Base-by-base conservation (phyloP, 2,329 filamentous ascomycete genomes). In the Gnomoniopsis smithogilvyi region DNA sequence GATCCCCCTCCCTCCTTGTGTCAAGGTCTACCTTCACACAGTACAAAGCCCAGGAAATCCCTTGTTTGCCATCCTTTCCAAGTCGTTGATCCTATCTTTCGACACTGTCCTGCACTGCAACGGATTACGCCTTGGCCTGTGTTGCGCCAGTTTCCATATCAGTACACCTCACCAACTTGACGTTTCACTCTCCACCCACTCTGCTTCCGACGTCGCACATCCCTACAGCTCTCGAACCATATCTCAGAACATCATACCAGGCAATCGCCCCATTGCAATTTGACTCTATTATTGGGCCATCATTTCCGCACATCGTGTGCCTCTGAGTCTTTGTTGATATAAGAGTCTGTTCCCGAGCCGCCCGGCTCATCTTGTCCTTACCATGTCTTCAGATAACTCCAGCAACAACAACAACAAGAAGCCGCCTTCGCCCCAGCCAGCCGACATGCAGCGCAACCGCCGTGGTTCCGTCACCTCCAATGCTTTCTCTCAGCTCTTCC, bases 401-500 rank as follows among this genome's bases (percentile, higher is more conserved):
- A 64, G 59, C 66, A 68, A 62, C 65, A 67, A 66, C 64, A 60
- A 53, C 58, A 59, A 64, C 45, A 47, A 64, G 63, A 73, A 70
- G 62, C 67, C 67, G 56, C 65, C 64, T 58, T 62, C 60, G 19
- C 61, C 61, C 43, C 65, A 66, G 56, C 67, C 66, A 59, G 63
- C 65, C 66, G 69, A 73, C 62, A 67, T 65, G 66, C 61, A 64
- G 52, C 69, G 64, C 67, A 72, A 79, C 62, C 80, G 81, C 67
- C 80, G 83, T 66, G 77, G 80, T 64, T 85, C 83, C 62, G 78
- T 85, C 67, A 82, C 81, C 36, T 79, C 82, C 56, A 78, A 81
- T 59, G 80, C 83, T 56, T 75, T 86, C 63, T 80, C 80, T 63
- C 83, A 76, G 68, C 78, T 89, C 61, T 88, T 86, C 70, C 76